Evolutionary conservation across 2,329 filamentous ascomycete genomes (phyloP).

Genomic region (Corynespora cassiicola): DNA sequence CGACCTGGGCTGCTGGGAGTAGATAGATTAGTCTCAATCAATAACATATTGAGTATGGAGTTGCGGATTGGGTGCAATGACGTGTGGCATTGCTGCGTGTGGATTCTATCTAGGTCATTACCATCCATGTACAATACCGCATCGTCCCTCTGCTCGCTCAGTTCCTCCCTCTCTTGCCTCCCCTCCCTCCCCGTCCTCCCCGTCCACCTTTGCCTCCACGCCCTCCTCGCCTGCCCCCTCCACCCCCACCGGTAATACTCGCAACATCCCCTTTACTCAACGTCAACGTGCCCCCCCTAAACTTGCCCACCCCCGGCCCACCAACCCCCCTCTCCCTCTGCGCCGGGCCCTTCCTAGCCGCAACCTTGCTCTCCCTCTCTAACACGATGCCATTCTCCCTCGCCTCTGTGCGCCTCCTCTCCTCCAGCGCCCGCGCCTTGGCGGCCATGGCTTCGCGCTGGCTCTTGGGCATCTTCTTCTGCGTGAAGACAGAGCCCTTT

Average conservation of each 20-base stretch:
- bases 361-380: conserved; percentile 65
- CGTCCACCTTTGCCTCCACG: conserved; percentile 8
- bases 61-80: too few species aligned
- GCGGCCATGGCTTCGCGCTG: conserved; percentile 83
- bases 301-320: conserved; percentile 78
- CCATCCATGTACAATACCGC: too few species aligned
- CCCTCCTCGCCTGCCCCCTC: conserved; percentile 42
- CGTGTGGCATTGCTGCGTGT: too few species aligned
- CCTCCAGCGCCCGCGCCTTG: conserved; percentile 70
- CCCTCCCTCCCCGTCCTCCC: conserved; percentile 6
- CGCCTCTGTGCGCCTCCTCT: conserved; percentile 77
- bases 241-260: conserved; percentile 64
- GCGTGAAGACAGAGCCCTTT: conserved; percentile 75
- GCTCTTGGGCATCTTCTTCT: conserved; percentile 87
- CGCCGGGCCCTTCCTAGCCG: conserved; percentile 47
- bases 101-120: too few species aligned
- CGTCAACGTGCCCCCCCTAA: conserved; percentile 79
- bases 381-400: conserved; percentile 90
- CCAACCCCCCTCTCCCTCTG: conserved; percentile 70
- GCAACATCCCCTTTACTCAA: conserved; percentile 79
- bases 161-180: too few species aligned
- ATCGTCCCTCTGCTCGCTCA: too few species aligned
- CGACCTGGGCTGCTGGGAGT: too few species aligned
- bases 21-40: too few species aligned
- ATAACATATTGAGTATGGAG: too few species aligned